Conservation (phyloP, 768 basidiomycete genomes). For the Naganishia antarctica region DNA sequence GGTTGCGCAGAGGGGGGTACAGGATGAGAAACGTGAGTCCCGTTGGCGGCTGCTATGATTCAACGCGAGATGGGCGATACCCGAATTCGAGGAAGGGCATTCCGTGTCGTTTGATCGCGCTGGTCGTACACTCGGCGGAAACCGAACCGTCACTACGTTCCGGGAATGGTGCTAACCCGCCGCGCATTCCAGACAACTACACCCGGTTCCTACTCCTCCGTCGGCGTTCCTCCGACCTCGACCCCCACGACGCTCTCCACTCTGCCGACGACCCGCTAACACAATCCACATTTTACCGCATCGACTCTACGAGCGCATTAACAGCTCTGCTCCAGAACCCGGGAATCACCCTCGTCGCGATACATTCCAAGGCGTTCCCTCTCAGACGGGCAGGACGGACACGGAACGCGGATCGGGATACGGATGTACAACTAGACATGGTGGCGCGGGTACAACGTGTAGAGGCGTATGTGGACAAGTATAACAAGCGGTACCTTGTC, state of each 20-base stretch:
- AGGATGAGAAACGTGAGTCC: conserved; percentile 40
- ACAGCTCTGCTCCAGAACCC: neutral
- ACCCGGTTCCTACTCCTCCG: conserved; percentile 44
- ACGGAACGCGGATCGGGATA: neutral
- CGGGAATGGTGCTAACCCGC: too few relatives aligned
- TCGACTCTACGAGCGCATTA: neutral
- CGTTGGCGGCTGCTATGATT: too few relatives aligned
- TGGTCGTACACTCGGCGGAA: too few relatives aligned
- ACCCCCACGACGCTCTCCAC: neutral
- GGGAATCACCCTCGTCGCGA: neutral
- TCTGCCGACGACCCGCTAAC: too few relatives aligned
- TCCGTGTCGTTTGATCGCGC: too few relatives aligned
- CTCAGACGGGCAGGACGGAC: neutral
- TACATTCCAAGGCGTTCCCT: neutral
- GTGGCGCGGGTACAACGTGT: neutral
- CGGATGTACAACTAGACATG: neutral
- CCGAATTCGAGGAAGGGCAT: too few relatives aligned
- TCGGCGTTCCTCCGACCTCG: neutral
- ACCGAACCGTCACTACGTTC: too few relatives aligned
- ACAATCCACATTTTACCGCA: neutral
- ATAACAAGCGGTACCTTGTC: conserved; percentile 19
- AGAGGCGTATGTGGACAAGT: conserved; percentile 5
- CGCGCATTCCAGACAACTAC: conserved; percentile 36
- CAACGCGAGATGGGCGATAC: too few relatives aligned
- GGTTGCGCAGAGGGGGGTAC: conserved; percentile 37